Evolutionary conservation across 2,329 filamentous ascomycete genomes (phyloP).

Genomic region (Juglanconis sp.): DNA sequence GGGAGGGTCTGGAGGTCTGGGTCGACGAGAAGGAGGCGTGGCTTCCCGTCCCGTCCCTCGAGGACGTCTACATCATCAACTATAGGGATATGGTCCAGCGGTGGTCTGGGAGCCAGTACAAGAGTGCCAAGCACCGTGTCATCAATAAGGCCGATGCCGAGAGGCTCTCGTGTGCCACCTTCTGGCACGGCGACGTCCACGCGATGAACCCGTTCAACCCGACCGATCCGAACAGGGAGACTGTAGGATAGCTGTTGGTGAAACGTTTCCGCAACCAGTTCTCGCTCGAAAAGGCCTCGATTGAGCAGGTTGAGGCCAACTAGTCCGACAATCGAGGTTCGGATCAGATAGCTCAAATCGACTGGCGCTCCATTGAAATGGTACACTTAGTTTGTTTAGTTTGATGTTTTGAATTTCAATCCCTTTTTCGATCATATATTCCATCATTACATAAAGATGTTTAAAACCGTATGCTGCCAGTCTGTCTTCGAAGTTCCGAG

Average conservation of each 20-base stretch:
- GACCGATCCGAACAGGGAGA: slow-evolving; percentile 20
- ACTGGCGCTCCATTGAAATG: no score
- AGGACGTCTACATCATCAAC: slow-evolving; percentile 24
- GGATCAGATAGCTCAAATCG: no score
- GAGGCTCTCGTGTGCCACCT: slow-evolving; percentile 15
- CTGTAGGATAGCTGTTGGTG: slow-evolving; percentile 22
- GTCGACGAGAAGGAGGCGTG: slow-evolving; percentile 18
- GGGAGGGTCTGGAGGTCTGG: slow-evolving; percentile 25
- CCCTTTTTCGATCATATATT: no score
- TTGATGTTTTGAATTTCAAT: no score
- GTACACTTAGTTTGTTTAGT: no score
- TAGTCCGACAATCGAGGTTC: no score
- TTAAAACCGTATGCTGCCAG: no score
- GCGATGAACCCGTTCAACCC: slow-evolving; percentile 25
- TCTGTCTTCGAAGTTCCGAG: no score
- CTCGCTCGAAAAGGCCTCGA: background rate
- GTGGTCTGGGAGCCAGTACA: slow-evolving; percentile 20
- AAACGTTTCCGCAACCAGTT: slow-evolving; percentile 19
- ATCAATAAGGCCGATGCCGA: slow-evolving; percentile 12
- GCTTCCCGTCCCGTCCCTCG: slow-evolving; percentile 20
- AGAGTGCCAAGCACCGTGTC: slow-evolving; percentile 21
- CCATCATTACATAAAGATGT: no score
- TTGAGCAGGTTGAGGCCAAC: no score
- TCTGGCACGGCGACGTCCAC: slow-evolving; percentile 26
- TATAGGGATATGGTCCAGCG: slow-evolving; percentile 22